Evolutionary conservation across 2,329 filamentous ascomycete genomes (phyloP), one percentile per base, ranked within the genome.

Genomic region (Neofusicoccum umdonicola): DNA sequence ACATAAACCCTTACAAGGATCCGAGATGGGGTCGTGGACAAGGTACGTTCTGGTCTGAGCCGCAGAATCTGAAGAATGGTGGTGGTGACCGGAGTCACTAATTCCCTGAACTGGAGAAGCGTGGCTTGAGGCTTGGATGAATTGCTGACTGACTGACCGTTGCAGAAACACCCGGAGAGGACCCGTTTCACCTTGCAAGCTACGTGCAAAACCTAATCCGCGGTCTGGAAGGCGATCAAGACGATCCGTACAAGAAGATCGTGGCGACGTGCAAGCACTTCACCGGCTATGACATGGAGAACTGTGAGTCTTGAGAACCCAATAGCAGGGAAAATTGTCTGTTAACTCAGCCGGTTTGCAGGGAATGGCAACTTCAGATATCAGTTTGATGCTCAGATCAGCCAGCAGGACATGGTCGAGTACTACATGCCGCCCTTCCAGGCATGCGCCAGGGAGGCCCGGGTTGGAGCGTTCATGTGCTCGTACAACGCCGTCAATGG

Each of bases 371-470:
- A 67, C 66, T 47, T 35, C 19, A 64, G 72, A 4, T 80, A 83
- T 71, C 80, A 81, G 15, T 88, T 86, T 66, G 80, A 89, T 70
- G 82, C 87, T 5, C 77, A 81, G 12, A 83, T 88, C 65, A 79
- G 80, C 9, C 77, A 80, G 56, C 88, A 90, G 68, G 88, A 91
- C 66, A 76, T 91, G 4, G 81, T 84, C 0, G 88, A 90, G 69
- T 91, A 90, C 75, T 90, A 89, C 70, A 80, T 89, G 45, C 87
- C 85, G 1, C 83, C 87, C 0, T 91, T 91, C 76, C 80, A 88
- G 70, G 82, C 71, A 35, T 81, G 79, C 61, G 79, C 78, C 1
- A 68, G 79, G 64, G 79, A 81, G 65, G 76, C 77, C 0, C 78
- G 80, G 44, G 79, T 80, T 19, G 79, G 78, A 4, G 70, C 70